These are phyloP conservation scores for Poteriospumella lacustris DNA, from an alignment of 108 stramenopile species.

Conservation along the genomic window DNA sequence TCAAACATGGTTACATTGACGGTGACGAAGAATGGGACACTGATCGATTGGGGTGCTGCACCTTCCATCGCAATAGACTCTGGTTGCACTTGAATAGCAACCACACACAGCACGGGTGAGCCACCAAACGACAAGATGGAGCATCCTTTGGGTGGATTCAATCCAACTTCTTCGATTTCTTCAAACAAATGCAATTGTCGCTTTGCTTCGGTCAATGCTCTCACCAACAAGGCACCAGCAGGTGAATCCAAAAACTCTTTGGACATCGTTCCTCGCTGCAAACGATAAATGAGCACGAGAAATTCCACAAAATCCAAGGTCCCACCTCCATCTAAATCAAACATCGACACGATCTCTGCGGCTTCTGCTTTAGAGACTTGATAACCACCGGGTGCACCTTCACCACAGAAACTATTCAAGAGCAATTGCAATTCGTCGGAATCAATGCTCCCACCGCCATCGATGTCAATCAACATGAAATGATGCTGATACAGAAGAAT, in stretches of 20 bases:
- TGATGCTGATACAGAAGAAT: not conserved
- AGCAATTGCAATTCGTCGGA: not conserved
- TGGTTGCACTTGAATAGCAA: not conserved
- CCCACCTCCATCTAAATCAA: not conserved
- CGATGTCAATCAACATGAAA: not conserved
- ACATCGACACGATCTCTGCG: not conserved
- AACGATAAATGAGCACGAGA: not conserved
- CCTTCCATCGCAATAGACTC: not conserved
- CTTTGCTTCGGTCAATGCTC: not conserved
- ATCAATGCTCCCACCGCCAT: slow-evolving; percentile 1
- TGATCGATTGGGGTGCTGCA: not conserved
- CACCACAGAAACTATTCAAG: not conserved
- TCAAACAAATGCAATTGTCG: slow-evolving; percentile 16
- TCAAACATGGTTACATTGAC: not conserved
- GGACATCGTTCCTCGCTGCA: slow-evolving; percentile 1
- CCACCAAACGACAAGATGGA: not conserved
- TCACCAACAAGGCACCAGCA: not conserved
- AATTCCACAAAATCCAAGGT: slow-evolving; percentile 1
- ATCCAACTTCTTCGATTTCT: not conserved
- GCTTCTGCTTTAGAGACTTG: not conserved
- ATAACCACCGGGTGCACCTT: not conserved
- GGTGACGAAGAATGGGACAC: too few relatives aligned
- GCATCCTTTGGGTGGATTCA: not conserved
- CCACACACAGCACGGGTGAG: not conserved
- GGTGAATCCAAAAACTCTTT: too few relatives aligned